Evolutionary conservation across 2,329 filamentous ascomycete genomes (phyloP).

Genomic region (Chaetomium globosum): DNA sequence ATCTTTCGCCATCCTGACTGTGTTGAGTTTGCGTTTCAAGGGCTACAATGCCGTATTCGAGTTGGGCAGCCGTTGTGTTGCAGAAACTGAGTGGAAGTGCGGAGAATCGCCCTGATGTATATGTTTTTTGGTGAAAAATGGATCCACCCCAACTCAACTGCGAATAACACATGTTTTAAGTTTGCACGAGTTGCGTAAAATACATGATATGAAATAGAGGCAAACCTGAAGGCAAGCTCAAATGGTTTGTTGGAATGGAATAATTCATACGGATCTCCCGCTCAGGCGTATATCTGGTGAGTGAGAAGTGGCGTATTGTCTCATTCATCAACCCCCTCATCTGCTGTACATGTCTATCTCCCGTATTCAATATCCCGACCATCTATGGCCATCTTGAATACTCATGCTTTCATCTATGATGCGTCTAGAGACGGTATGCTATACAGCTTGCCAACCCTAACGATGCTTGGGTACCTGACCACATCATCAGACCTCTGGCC

Average conservation of each 20-base stretch:
- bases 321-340: constrained; percentile 2
- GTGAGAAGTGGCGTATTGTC: background rate
- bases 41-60: background rate
- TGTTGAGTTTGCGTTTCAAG: background rate
- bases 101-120: constrained; percentile 11
- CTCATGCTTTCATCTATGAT: background rate
- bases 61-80: constrained; percentile 2
- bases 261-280: background rate
- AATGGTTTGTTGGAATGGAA: background rate
- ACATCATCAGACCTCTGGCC: constrained; percentile 25
- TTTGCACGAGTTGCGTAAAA: background rate
- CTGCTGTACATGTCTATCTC: background rate
- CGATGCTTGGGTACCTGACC: constrained; percentile 19
- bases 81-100: constrained; percentile 15
- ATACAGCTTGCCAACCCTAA: constrained; percentile 13
- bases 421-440: constrained; percentile 25
- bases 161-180: background rate
- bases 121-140: constrained; percentile 10
- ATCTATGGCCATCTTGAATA: background rate
- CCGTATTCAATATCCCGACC: background rate
- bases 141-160: constrained; percentile 10
- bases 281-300: background rate
- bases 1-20: constrained; percentile 49
- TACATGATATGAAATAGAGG: background rate
- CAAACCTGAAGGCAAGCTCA: background rate